Conservation (phyloP, 148 eudicot species). For the Vaccinium macrocarpon region DNA sequence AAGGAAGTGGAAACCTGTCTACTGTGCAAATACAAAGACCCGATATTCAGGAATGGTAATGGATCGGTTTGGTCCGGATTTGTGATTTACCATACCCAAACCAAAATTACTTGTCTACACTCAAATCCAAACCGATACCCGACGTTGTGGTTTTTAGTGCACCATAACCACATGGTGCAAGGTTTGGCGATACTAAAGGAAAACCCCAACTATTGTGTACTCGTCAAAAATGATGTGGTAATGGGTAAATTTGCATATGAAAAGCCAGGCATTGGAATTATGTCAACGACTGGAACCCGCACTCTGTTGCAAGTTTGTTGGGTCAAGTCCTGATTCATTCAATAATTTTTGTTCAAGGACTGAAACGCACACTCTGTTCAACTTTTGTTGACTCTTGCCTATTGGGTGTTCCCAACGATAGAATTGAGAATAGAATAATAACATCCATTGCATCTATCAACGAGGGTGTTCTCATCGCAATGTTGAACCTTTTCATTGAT, state of each 20-base stretch:
- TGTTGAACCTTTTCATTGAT: conserved; percentile 33
- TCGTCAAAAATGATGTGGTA: background rate
- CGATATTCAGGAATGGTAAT: too few species aligned
- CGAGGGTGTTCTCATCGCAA: conserved; percentile 27
- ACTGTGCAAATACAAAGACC: background rate
- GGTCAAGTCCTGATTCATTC: background rate
- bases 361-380: too few species aligned
- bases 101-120: too few species aligned
- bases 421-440: too few species aligned
- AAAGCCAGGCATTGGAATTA: background rate
- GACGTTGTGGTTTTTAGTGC: too few species aligned
- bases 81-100: too few species aligned
- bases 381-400: too few species aligned
- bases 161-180: too few species aligned
- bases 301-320: background rate
- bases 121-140: too few species aligned
- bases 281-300: background rate
- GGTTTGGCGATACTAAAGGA: background rate
- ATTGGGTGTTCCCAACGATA: too few species aligned
- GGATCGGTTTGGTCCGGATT: too few species aligned
- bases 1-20: background rate
- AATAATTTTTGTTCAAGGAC: background rate
- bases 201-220: background rate
- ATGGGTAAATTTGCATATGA: background rate
- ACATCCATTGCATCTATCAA: too few species aligned